A percentile compares a stretch with the other conserved stretches of the same genome.
Evolutionary conservation across 768 basidiomycete species (phyloP).

Genomic region (Calocybe cyanea): DNA sequence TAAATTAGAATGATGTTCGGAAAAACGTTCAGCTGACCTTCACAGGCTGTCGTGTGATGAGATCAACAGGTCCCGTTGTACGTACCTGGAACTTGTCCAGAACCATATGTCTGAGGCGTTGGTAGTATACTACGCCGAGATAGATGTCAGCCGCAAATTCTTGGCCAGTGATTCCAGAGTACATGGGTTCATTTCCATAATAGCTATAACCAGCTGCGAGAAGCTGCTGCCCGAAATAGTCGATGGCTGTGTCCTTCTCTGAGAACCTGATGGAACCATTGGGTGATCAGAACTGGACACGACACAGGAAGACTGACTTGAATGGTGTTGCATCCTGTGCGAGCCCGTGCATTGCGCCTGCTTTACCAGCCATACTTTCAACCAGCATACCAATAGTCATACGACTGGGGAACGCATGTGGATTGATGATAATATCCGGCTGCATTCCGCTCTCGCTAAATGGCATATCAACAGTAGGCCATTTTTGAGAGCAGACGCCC

Average conservation of each 20-base stretch:
- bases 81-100: conserved; percentile 99
- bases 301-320: conserved; percentile 54
- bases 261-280: conserved; percentile 60
- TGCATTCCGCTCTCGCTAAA: conserved; percentile 99
- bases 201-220: conserved; percentile 95
- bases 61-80: conserved; percentile 96
- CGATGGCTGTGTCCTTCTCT: conserved; percentile 94
- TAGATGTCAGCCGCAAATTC: conserved; percentile 99
- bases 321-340: conserved; percentile 99
- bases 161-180: conserved; percentile 97
- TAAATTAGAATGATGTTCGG: neutral
- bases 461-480: conserved; percentile 98
- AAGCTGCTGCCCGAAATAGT: conserved; percentile 96
- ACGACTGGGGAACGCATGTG: conserved; percentile 97
- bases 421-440: conserved; percentile 99
- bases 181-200: conserved; percentile 99
- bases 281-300: conserved; percentile 13
- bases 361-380: conserved; percentile 99
- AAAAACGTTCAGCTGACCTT: conserved; percentile 54
- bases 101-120: conserved; percentile 98
- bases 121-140: conserved; percentile 97
- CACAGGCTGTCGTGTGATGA: conserved; percentile 93
- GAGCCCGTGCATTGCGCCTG: conserved; percentile 96
- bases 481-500: conserved; percentile 99
- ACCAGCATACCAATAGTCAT: conserved; percentile 99